Conservation (phyloP, 805 yeast genomes). For the Kluyveromyces nonfermentans region DNA sequence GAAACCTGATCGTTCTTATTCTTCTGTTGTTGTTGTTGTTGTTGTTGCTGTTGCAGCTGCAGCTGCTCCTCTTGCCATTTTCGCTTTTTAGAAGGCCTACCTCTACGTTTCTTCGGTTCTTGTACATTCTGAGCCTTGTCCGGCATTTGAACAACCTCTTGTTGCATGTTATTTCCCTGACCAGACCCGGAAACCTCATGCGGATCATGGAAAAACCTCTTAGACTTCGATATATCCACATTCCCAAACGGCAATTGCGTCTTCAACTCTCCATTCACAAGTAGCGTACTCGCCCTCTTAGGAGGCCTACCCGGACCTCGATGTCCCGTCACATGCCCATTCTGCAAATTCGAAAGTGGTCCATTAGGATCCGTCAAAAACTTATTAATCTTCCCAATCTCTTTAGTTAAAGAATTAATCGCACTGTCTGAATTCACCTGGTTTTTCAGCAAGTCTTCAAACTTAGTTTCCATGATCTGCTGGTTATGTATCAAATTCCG, state of each 20-base stretch:
- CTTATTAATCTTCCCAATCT: constrained; percentile 4
- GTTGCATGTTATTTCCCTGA: constrained; percentile 2
- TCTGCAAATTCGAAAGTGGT: neutral
- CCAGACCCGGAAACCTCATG: neutral
- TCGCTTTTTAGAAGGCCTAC: constrained; percentile 24
- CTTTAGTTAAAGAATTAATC: constrained; percentile 17
- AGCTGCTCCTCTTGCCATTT: constrained; percentile 3
- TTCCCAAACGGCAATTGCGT: constrained; percentile 21
- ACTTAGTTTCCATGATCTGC: constrained; percentile 26
- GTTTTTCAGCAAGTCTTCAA: constrained; percentile 28
- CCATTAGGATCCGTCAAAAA: constrained; percentile 5
- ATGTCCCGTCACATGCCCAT: constrained; percentile 6
- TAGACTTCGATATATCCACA: constrained; percentile 24
- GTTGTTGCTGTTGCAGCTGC: constrained; percentile 1
- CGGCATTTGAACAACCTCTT: neutral
- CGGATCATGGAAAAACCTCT: constrained; percentile 26
- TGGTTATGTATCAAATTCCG: constrained; percentile 27
- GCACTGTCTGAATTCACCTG: constrained; percentile 29
- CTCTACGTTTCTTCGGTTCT: constrained; percentile 22
- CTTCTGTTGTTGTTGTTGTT: neutral
- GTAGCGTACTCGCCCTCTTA: constrained; percentile 4
- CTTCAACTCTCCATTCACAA: constrained; percentile 9
- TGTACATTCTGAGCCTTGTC: constrained; percentile 3
- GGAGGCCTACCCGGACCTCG: constrained; percentile 30
- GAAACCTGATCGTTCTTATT: neutral